Evolutionary conservation across 495 filamentous ascomycete species (phyloP), one percentile per base, ranked within the genome.

Genomic region (Echria macrotheca): DNA sequence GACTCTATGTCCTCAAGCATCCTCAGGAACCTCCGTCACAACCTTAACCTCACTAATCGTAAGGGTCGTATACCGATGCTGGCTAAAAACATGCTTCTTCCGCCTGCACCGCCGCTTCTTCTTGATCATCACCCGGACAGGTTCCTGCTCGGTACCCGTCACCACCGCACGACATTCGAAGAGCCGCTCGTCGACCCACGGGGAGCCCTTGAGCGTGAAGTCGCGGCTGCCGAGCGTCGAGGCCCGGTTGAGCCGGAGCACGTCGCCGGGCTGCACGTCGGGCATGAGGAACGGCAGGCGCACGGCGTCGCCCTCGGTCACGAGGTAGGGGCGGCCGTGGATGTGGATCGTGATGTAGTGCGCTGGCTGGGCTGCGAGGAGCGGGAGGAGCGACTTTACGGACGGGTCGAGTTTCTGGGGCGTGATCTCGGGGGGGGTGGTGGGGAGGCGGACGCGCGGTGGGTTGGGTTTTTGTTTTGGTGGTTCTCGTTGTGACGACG

Each of bases 261-360:
- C 67, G 59, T 96, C 89, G 1, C 93, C 93, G 0, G 89, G 81
- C 44, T 76, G 69, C 1, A 94, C 91, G 22, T 79, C 81, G 21
- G 85, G 83, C 85, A 97, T 89, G 54, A 79, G 79, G 77, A 97
- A 97, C n/a, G 93, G 94, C 33, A 98, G 81, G n/a, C 89, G 87
- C 1, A 98, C 56, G 31, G 76, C 77, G 65, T 97, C 93, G 52
- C 93, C 94, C 26, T 68, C 69, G 0, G 89, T 97, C 53, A 97
- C 78, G 4, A 97, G 89, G 78, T 95, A 98, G 14, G 90, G 89
- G 15, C 76, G 76, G 3, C 81, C 84, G 72, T 98, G 89, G 59
- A 98, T 82, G 69, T 93, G 87, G 8, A 86, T 76, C 21, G 83
- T 85, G 50, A 93, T 80, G 77, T 94, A 98, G 78, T 95, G 89